Evolutionary conservation across 2,329 filamentous ascomycete species (phyloP), one percentile per base, ranked within the genome.

Genomic region (Blumeria graminis): DNA sequence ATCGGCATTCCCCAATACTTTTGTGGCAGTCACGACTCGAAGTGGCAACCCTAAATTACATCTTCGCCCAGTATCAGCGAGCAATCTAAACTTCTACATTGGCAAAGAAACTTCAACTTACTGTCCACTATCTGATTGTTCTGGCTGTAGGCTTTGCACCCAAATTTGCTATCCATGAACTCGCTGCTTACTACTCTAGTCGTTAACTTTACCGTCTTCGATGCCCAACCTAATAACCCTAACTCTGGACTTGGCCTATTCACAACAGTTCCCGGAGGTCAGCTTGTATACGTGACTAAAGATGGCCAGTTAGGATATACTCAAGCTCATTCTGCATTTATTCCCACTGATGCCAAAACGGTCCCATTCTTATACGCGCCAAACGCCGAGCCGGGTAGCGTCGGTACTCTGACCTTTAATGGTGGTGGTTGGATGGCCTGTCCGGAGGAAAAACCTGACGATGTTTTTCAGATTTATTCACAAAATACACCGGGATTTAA

Each of bases 301-400:
- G 66, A 71, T 33, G 81, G 80, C 5, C 68, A 71, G 7, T 65
- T 84, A 57, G 69, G 71, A 56, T 83, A 76, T 68, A 77, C 77
- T 0, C 59, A 63, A 18, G 71, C 78, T 33, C 59, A 59, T 41
- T 56, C 45, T 16, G 51, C 22, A 10, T 55, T n/a, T 38, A 43
- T 56, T 7, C 56, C 57, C 16, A 22, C 41, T 28, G 57, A 51
- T 34, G 22, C 55, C 18, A 13, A n/a, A n/a, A 43, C 14, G 6
- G 18, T 9, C 1, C 39, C 39, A 6, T 43, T 43, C 39, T 16
- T n/a, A 43, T 43, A 43, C 18, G 18, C 39, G 6, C 39, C 39
- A 14, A 16, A 16, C 6, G 18, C 39, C 18, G 39, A 43, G 6
- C 39, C 39, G 13, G 39, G 39, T 16, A 43, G 14, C 18, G 18